Percentiles rank a stretch among this genome's conserved stretches.
phyloP scores from a whole-genome alignment of 2,329 filamentous ascomycete species.

The Calonectria henricotiae region DNA sequence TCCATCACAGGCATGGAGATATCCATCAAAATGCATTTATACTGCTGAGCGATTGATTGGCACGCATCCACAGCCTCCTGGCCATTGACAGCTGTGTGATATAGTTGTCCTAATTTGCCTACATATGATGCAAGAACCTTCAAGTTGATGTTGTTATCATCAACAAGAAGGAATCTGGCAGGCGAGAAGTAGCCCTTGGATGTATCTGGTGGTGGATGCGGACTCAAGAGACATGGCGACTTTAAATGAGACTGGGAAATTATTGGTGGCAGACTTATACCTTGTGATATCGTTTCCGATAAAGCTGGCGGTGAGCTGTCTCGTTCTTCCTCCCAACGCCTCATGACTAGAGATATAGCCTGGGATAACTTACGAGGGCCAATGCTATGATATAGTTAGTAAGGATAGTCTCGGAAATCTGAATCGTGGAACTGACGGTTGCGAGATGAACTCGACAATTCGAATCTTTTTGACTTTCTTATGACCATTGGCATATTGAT shows the following conservation, averaged over 20 bases:
- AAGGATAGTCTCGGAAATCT: not conserved
- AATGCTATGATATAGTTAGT: conserved; percentile 45
- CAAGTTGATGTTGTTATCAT: conserved; percentile 62
- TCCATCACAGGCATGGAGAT: conserved; percentile 74
- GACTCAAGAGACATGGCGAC: not conserved
- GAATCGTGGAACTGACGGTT: conserved; percentile 54
- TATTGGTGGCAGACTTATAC: not conserved
- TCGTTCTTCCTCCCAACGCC: conserved; percentile 49
- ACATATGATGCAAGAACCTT: conserved; percentile 57
- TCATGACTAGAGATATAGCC: conserved; percentile 51
- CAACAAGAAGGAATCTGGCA: conserved; percentile 57
- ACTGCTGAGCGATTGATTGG: conserved; percentile 45
- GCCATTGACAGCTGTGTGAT: conserved; percentile 56
- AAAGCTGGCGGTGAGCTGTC: conserved; percentile 10
- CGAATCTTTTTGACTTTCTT: conserved; percentile 42
- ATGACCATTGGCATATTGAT: conserved; percentile 47
- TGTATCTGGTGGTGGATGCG: not conserved
- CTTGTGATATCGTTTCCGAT: not conserved
- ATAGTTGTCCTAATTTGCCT: conserved; percentile 55
- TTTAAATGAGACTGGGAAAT: not conserved
- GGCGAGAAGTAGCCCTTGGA: conserved; percentile 21
- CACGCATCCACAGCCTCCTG: conserved; percentile 56
- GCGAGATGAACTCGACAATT: conserved; percentile 60
- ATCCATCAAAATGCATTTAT: conserved; percentile 62
- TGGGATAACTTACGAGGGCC: conserved; percentile 60